Evolutionary conservation across 805 yeast genomes (phyloP), one percentile per base, ranked within the genome.

Genomic region (Myxozyma monticola): DNA sequence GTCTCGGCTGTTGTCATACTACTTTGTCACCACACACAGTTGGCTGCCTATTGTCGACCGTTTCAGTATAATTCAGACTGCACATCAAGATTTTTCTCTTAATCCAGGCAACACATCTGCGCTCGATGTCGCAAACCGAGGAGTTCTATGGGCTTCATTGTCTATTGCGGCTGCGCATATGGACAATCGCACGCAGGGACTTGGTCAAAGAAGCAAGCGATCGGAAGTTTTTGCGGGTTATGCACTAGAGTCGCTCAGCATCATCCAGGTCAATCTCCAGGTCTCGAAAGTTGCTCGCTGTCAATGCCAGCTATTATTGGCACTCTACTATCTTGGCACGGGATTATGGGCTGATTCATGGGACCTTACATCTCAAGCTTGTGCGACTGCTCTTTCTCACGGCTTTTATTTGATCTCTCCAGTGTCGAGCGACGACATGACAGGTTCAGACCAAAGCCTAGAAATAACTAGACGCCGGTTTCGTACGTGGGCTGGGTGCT

Each of bases 21-120:
- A 45, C 33, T 49, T 49, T 45, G 31, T 21, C 18, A 42, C 46
- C 12, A 45, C 46, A 1, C 54, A 45, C 34, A 15, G 46, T 28
- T 45, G 54, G 54, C 46, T 49, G 20, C 46, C 51, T 4, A 45
- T 45, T 7, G 37, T 49, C 10, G 51, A 49, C 17, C 30, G 54
- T 8, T 46, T 28, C 39, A 37, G 38, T 14, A 20, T 49, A 12
- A 29, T 49, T n/a, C 37, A 43, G 12, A 36, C 39, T 7, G 50
- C 39, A 14, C 54, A 49, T 18, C 43, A 36, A 25, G 28, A 18
- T n/a, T 3, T 5, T 14, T 25, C 20, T 12, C 44, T 17, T 5
- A 1, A 43, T 14, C 17, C 40, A 4, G 21, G 22, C 21, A 29
- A 39, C n/a, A 26, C 45, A 14, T 31, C 36, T 14, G 18, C 18